Base-by-base conservation (phyloP, 768 basidiomycete genomes). In the Mycena galopus region DNA sequence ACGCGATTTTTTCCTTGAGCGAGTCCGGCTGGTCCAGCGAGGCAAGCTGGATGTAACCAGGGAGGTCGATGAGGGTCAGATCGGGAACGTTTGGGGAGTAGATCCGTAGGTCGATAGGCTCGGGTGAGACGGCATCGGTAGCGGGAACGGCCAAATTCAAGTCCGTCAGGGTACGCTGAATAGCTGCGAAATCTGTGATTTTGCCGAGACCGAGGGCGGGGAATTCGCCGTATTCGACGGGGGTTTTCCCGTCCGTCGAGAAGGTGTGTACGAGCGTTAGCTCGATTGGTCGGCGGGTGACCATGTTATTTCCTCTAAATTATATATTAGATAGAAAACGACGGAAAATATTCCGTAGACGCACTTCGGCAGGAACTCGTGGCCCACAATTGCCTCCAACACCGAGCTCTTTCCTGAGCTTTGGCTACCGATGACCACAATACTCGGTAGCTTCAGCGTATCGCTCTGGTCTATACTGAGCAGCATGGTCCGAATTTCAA, bases 331-430 rank as follows among this genome's bases (percentile, higher is more conserved):
- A 35, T 53, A 53, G 57, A 33, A 51, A 32, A 64, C 66, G 59
- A 73, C 56, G 42, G 27, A 11, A 32, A 42, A 44, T 27, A 21
- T 25, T 65, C 44, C 33, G 51, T 55, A 42, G 3, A 87, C 96
- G 74, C 78, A 98, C 97, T 99, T 99, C 27, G 98, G 98, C 39
- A 99, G 85, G 80, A 99, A 99, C 81, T 99, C 96, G 69, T 98
- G 96, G 0, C 98, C 98, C 32, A 99, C 98, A 71, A 99, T 94
- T 7, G 98, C 93, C 82, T 99, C 98, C 71, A 99, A 84, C 0
- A 99, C 98, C 30, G 96, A 97, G 77, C 96, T 98, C 86, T 99
- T 99, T 14, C 98, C 98, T 2, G 96, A 97, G 81, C 96, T 98
- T 84, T 99, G 98, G 81, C 96, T 97, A 14, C 98, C 98, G 73